phyloP scores from a whole-genome alignment of 1,139 yeast species.

The Eremothecium sinecaudum region DNA sequence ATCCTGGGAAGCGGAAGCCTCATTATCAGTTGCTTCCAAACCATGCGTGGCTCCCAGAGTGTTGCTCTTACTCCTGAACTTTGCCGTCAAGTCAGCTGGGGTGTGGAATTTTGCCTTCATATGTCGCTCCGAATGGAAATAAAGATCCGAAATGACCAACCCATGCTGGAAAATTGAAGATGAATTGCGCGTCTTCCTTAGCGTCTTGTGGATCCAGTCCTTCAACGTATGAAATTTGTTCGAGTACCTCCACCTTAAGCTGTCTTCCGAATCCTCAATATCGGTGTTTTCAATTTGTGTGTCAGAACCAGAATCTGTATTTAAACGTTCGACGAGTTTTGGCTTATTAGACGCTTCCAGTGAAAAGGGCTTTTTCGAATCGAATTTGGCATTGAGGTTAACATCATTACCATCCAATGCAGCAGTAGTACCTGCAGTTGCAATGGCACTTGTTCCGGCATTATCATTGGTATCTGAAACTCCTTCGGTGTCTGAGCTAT shows the following conservation, averaged over 20 bases:
- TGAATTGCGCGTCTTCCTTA: constrained; percentile 1
- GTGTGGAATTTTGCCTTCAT: neutral
- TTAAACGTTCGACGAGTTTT: neutral
- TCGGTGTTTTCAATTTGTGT: constrained; percentile 2
- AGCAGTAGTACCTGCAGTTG: constrained; percentile 4
- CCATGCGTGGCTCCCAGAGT: neutral
- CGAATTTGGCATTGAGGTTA: neutral
- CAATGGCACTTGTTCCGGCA: constrained; percentile 3
- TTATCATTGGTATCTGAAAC: neutral
- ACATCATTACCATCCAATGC: constrained; percentile 1
- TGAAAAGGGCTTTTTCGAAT: neutral
- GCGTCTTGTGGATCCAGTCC: constrained; percentile 4
- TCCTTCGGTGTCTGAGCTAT: neutral
- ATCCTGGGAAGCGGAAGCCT: neutral
- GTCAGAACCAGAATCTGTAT: constrained; percentile 3
- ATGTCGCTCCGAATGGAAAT: neutral
- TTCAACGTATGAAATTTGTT: constrained; percentile 1
- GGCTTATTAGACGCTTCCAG: neutral
- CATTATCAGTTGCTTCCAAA: neutral
- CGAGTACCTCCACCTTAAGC: constrained; percentile 1
- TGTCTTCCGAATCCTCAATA: neutral
- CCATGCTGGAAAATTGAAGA: constrained; percentile 1
- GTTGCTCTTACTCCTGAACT: neutral
- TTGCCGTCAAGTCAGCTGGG: neutral
- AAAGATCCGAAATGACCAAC: constrained; percentile 2